Percentiles rank a stretch among this genome's conserved stretches.
Conservation (phyloP, 768 basidiomycete species). For the Lenzites betulinus region DNA sequence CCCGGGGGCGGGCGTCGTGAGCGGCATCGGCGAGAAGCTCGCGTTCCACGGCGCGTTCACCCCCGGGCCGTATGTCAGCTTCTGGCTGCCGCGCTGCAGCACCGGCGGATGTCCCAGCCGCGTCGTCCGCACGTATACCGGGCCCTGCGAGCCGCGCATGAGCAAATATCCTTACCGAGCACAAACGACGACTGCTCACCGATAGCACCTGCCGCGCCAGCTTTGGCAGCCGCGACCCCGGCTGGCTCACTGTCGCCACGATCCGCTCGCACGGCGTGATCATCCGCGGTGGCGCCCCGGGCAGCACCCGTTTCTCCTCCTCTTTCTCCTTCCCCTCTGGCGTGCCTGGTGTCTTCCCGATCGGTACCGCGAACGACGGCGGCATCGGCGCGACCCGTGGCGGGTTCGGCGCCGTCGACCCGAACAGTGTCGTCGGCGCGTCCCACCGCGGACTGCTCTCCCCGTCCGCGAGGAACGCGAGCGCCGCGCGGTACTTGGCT, state of each 20-base stretch:
- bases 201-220: conserved; percentile 68
- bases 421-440: conserved; percentile 62
- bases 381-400: conserved; percentile 65
- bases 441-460: conserved; percentile 68
- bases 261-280: conserved; percentile 53
- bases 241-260: conserved; percentile 64
- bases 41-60: conserved; percentile 50
- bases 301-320: conserved; percentile 48
- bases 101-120: conserved; percentile 68
- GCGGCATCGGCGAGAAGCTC: conserved; percentile 26
- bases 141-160: conserved; percentile 38
- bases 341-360: conserved; percentile 31
- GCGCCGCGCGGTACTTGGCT: conserved; percentile 70
- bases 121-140: conserved; percentile 57
- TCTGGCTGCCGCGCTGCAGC: conserved; percentile 50
- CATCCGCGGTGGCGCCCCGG: conserved; percentile 39
- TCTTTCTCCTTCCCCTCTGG: conserved; percentile 48
- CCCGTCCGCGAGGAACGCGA: conserved; percentile 62
- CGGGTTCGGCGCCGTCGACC: conserved; percentile 55
- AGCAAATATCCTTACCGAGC: not conserved
- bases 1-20: conserved; percentile 18
- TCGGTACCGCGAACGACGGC: conserved; percentile 63
- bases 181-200: too few species aligned
- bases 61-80: conserved; percentile 43
- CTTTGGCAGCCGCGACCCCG: conserved; percentile 64